A percentile compares a stretch with the other conserved stretches of the same genome.
Conservation (phyloP, 2,329 filamentous ascomycete genomes). For the Exophiala bonariae region DNA sequence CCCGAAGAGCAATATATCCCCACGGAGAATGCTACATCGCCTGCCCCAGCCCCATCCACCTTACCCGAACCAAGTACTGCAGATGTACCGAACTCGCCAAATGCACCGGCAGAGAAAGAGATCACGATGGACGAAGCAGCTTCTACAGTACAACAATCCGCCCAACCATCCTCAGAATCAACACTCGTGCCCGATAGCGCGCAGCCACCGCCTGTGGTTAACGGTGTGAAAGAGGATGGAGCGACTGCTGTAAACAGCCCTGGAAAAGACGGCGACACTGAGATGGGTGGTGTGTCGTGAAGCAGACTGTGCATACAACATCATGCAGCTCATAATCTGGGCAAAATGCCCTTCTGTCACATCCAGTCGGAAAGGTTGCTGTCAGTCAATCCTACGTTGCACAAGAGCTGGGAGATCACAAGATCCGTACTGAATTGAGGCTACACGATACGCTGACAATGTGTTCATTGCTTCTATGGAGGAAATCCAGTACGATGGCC, state of each 20-base stretch:
- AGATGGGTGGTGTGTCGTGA: slow-evolving; percentile 25
- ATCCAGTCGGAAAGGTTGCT: too few species aligned
- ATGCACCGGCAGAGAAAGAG: slow-evolving; percentile 4
- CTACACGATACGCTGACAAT: too few species aligned
- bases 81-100: slow-evolving; percentile 1
- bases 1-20: slow-evolving; percentile 7
- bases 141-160: too few species aligned
- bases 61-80: slow-evolving; percentile 2
- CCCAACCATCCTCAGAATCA: slow-evolving; percentile 2
- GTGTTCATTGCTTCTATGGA: too few species aligned
- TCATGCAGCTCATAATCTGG: too few species aligned
- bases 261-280: slow-evolving; percentile 20
- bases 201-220: slow-evolving; percentile 2
- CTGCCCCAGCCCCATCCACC: slow-evolving; percentile 3
- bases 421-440: too few species aligned
- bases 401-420: too few species aligned
- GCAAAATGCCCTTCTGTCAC: too few species aligned
- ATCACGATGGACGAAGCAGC: slow-evolving; percentile 10
- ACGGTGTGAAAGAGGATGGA: slow-evolving; percentile 13
- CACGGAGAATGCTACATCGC: not conserved
- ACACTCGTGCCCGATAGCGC: not conserved
- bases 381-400: too few species aligned
- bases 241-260: slow-evolving; percentile 4
- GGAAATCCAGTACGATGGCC: too few species aligned
- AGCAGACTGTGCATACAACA: not conserved